Evolutionary conservation across 1,139 yeast genomes (phyloP), one percentile per base, ranked within the genome.

Genomic region (Geotrichum citri-aurantii): DNA sequence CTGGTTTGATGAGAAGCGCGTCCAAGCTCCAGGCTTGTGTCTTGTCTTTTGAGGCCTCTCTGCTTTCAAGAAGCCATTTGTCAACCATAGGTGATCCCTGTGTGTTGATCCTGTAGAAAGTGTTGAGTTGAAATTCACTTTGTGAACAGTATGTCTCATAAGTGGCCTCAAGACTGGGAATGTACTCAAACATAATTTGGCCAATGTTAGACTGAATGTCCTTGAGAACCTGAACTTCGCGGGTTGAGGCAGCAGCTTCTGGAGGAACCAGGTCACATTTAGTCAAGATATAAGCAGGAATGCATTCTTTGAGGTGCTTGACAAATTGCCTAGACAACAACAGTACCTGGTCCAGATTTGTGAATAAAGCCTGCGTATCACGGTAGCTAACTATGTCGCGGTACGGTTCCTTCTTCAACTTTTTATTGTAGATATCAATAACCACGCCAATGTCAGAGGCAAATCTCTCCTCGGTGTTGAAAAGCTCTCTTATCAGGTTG

Each of bases 21-120:
- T 75, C 79, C 44, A 76, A 63, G 23, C 75, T 71, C 76, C 78
- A 73, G 0, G 79, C 77, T 1, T 68, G 70, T 1, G 79, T 74
- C 33, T 64, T 58, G 6, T 61, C 56, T 50, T 63, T 59, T 21
- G 71, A 67, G 24, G 66, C 63, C 47, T 64, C 67, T 3, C 62
- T 60, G 54, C 75, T 68, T 44, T 67, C 70, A 8, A 59, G 54
- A 14, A 74, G 63, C 77, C 76, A 74, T 21, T 54, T 53, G 40
- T 68, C 69, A 31, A 71, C 59, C 1, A 61, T 64, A 2, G 73
- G 72, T 40, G 68, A 62, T 2, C 71, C 71, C 24, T 64, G 57
- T 11, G 62, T 62, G 42, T 62, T 62, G 53, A 65, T 56, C 8
- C 68, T 59, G 56, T 65, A 63, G 60, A 65, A 64, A 3, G 69